These are phyloP conservation scores for Saccharomycopsis selenospora DNA, from an alignment of 805 yeast genomes.

Conservation along the genomic window DNA sequence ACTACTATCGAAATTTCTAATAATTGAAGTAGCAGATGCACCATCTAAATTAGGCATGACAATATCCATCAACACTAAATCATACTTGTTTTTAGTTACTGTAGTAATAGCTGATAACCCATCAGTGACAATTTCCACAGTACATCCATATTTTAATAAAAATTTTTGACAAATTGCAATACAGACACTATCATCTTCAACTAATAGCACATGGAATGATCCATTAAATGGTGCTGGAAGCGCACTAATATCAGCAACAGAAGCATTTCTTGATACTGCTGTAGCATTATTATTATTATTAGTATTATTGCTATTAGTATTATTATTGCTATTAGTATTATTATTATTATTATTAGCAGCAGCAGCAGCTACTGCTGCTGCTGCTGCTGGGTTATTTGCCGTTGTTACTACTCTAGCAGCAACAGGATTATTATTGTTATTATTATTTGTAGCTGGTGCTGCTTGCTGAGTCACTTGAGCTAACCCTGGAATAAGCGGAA, in stretches of 20 bases:
- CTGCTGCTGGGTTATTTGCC: constrained; percentile 20
- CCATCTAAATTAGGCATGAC: constrained; percentile 88
- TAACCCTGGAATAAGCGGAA: no score
- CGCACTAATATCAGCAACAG: constrained; percentile 21
- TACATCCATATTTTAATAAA: constrained; percentile 79
- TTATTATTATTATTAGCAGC: not conserved
- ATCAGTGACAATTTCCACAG: constrained; percentile 87
- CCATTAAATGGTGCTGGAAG: constrained; percentile 22
- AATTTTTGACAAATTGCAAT: constrained; percentile 79
- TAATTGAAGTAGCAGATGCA: constrained; percentile 84
- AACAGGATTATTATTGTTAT: not conserved
- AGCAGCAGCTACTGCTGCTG: constrained; percentile 16
- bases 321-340: no score
- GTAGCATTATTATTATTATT: no score
- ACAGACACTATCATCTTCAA: constrained; percentile 77
- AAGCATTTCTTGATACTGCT: no score
- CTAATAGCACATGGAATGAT: constrained; percentile 65
- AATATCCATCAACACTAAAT: constrained; percentile 77
- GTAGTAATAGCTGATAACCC: constrained; percentile 83
- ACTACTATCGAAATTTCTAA: constrained; percentile 71
- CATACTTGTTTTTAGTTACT: constrained; percentile 63
- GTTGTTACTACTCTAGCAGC: constrained; percentile 17
- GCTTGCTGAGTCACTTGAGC: not conserved
- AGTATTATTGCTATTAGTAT: no score
- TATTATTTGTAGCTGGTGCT: not conserved